Evolutionary conservation across 495 filamentous ascomycete species (phyloP), one percentile per base, ranked within the genome.

Genomic region (Hypoxylon trugodes): DNA sequence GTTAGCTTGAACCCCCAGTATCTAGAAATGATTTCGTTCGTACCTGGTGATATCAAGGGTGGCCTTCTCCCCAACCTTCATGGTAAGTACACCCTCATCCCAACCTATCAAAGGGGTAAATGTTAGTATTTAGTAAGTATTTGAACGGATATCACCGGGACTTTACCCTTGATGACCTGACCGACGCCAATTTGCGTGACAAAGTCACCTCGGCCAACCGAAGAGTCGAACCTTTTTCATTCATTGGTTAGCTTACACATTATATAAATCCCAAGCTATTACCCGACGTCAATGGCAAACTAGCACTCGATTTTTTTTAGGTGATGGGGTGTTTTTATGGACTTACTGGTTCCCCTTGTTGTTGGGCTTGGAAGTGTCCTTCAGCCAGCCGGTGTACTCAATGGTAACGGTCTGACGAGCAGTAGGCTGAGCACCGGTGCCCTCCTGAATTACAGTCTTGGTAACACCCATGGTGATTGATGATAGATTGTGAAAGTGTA

Each of bases 381-480:
- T 89, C 38, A 96, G 81, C 76, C 84, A 92, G 61, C 92, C 92
- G 16, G 88, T 91, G 80, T 95, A 96, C 74, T 90, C 87, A 65
- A 96, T 92, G 64, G 82, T 83, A 67, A 96, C 89, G 12, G 70
- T 79, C 71, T 93, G 86, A 18, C 89, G 88, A 12, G 73, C 70
- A 63, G 75, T 65, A 38, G 91, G 90, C 69, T 74, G 82, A 36
- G 82, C 71, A 12, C 76, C 78, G 55, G 76, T 67, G 24, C 82
- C 82, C 42, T 79, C 70, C 13, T 74, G 46, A 26, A 73, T 63
- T 24, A 70, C 65, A 22, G 71, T 83, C 73, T 81, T 82, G 38
- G 69, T 77, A 32, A 84, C 81, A 51, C 78, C 80, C 83, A 86
- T 84, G 58, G 54, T 74, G 62, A 59, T 21, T 4, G 18, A 38